Conservation (phyloP, 352 stramenopile genomes). For the Salisapilia sapeloensis region DNA sequence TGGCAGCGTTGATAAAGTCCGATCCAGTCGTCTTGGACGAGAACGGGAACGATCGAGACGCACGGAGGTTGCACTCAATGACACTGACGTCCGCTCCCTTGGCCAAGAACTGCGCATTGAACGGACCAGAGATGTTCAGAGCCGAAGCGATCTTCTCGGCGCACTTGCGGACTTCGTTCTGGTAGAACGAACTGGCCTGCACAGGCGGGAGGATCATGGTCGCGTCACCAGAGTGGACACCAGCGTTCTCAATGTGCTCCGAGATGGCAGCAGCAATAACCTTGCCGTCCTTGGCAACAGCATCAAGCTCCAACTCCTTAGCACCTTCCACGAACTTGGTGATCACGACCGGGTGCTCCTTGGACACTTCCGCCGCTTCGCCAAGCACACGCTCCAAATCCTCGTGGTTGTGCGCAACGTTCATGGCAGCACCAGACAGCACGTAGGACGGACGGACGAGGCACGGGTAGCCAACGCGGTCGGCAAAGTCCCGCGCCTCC, state of each 20-base stretch:
- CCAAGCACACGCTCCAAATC: slow-evolving; percentile 79
- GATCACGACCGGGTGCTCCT: slow-evolving; percentile 95
- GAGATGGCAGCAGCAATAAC: slow-evolving; percentile 84
- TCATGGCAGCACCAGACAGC: slow-evolving; percentile 95
- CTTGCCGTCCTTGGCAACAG: slow-evolving; percentile 73
- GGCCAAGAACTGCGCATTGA: slow-evolving; percentile 94
- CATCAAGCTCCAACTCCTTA: slow-evolving; percentile 89
- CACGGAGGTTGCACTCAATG: slow-evolving; percentile 93
- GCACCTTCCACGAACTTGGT: slow-evolving; percentile 93
- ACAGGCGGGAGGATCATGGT: slow-evolving; percentile 81
- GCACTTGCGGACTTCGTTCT: slow-evolving; percentile 33
- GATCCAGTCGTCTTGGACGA: slow-evolving; percentile 90
- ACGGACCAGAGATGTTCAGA: slow-evolving; percentile 90
- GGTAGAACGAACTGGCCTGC: slow-evolving; percentile 48
- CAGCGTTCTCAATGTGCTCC: slow-evolving; percentile 89
- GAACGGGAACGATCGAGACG: slow-evolving; percentile 90
- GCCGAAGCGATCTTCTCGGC: slow-evolving; percentile 84
- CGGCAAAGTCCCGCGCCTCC: slow-evolving; percentile 86
- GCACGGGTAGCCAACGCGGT: slow-evolving; percentile 89
- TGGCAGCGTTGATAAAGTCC: slow-evolving; percentile 92
- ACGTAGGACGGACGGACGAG: slow-evolving; percentile 96
- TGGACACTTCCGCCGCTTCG: slow-evolving; percentile 86
- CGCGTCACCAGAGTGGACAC: slow-evolving; percentile 86
- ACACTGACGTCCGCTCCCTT: slow-evolving; percentile 88
- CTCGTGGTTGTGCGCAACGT: slow-evolving; percentile 89